Evolutionary conservation across 768 basidiomycete genomes (phyloP).

Genomic region (Clitopilus passeckerianus): DNA sequence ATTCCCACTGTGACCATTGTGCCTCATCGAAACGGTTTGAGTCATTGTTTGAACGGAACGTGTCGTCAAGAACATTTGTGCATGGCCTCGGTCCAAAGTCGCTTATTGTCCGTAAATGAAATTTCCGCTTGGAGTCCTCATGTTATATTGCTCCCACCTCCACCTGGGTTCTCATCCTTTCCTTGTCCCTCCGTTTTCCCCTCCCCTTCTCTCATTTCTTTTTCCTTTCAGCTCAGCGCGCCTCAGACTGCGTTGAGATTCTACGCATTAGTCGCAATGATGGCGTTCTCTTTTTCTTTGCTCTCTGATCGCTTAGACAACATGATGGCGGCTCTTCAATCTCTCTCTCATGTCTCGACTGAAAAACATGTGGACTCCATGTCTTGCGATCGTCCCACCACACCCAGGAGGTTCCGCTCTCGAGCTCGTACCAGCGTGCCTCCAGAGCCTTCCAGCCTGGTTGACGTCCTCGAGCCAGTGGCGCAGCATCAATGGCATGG

Average conservation of each 20-base stretch:
- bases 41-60: neutral
- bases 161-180: neutral
- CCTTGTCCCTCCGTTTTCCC: neutral
- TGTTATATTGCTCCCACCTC: neutral
- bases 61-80: constrained; percentile 1
- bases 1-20: neutral
- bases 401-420: neutral
- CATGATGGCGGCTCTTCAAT: constrained; percentile 1
- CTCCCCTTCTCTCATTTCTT: neutral
- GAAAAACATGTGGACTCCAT: neutral
- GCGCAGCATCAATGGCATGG: neutral
- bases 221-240: neutral
- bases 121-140: neutral
- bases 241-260: neutral
- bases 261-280: neutral
- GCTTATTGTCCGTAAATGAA: neutral
- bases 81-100: neutral
- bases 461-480: neutral
- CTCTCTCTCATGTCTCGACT: neutral
- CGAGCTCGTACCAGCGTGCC: neutral
- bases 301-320: neutral
- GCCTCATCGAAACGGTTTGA: neutral
- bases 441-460: neutral
- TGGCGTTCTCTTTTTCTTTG: neutral
- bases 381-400: neutral